These are phyloP conservation scores for Emmonsiellopsis sp. DNA, from an alignment of 2,329 filamentous ascomycete genomes.

Conservation along the genomic window DNA sequence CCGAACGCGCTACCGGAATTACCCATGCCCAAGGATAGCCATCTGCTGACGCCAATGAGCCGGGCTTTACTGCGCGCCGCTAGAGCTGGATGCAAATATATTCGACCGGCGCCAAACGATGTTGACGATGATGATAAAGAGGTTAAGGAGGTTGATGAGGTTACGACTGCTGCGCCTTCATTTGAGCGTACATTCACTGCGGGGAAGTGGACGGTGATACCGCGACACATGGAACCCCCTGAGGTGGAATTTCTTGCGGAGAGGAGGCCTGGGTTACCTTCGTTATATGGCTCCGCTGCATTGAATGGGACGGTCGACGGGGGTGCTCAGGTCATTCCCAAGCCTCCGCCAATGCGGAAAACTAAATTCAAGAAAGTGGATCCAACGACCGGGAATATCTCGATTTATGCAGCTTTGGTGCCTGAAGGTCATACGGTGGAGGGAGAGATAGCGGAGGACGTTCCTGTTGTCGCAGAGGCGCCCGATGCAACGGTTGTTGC, in stretches of 20 bases:
- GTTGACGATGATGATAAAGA: constrained; percentile 29
- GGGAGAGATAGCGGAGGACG: constrained; percentile 62
- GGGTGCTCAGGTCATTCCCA: constrained; percentile 18
- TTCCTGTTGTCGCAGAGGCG: constrained; percentile 37
- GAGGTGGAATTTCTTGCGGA: constrained; percentile 56
- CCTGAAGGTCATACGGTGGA: constrained; percentile 70
- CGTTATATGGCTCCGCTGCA: constrained; percentile 36
- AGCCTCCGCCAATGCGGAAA: constrained; percentile 56
- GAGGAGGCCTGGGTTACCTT: constrained; percentile 49
- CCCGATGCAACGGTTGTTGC: constrained; percentile 24
- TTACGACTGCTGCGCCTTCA: constrained; percentile 12
- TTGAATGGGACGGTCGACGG: constrained; percentile 17
- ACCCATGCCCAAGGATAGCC: constrained; percentile 79
- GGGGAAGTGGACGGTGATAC: constrained; percentile 49
- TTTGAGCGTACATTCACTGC: constrained; percentile 43
- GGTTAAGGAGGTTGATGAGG: constrained; percentile 25
- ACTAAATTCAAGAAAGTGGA: constrained; percentile 73
- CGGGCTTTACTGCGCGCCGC: constrained; percentile 75
- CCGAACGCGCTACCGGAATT: constrained; percentile 53
- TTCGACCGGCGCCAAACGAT: constrained; percentile 49
- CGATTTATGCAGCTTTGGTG: constrained; percentile 74
- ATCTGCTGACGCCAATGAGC: constrained; percentile 66
- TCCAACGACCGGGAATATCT: constrained; percentile 65
- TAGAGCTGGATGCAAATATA: constrained; percentile 65
- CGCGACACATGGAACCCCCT: constrained; percentile 47